Evolutionary conservation across 2,329 filamentous ascomycete species (phyloP).

Genomic region (Balansia obtecta): DNA sequence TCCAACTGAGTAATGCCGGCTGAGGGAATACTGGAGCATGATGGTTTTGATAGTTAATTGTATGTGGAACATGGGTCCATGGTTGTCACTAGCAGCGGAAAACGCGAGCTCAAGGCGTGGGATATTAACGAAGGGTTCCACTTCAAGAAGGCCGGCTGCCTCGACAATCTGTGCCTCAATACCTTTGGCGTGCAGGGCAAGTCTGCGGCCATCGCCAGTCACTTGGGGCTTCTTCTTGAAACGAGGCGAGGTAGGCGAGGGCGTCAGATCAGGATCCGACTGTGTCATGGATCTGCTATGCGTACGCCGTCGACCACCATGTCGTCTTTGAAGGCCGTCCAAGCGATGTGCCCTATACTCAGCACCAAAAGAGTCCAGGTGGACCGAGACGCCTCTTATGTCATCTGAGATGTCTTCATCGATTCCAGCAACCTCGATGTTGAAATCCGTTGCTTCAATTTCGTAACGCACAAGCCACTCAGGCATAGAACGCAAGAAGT

Average conservation of each 20-base stretch:
- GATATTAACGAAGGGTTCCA: slow-evolving; percentile 74
- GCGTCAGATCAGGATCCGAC: slow-evolving; percentile 49
- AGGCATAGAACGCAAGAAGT: slow-evolving; percentile 67
- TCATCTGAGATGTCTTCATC: slow-evolving; percentile 74
- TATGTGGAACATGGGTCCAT: slow-evolving; percentile 79
- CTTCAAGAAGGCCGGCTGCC: slow-evolving; percentile 69
- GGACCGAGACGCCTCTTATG: slow-evolving; percentile 70
- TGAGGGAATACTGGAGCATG: slow-evolving; percentile 80
- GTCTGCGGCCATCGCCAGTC: slow-evolving; percentile 63
- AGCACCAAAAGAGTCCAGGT: slow-evolving; percentile 75
- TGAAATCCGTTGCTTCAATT: slow-evolving; percentile 79
- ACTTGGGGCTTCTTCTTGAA: slow-evolving; percentile 39
- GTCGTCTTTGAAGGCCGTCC: slow-evolving; percentile 46
- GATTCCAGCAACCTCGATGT: slow-evolving; percentile 78
- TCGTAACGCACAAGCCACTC: slow-evolving; percentile 75
- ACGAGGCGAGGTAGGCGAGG: slow-evolving; percentile 25
- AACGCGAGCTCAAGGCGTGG: slow-evolving; percentile 81
- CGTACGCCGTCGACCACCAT: slow-evolving; percentile 52
- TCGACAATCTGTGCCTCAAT: slow-evolving; percentile 89
- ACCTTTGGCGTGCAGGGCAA: slow-evolving; percentile 70
- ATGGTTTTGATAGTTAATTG: slow-evolving; percentile 71
- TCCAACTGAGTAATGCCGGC: slow-evolving; percentile 80
- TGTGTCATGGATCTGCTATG: slow-evolving; percentile 60
- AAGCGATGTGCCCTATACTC: slow-evolving; percentile 79
- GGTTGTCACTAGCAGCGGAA: slow-evolving; percentile 71